Evolutionary conservation across 2,329 filamentous ascomycete species (phyloP).

Genomic region (Colletotrichum sublineola): DNA sequence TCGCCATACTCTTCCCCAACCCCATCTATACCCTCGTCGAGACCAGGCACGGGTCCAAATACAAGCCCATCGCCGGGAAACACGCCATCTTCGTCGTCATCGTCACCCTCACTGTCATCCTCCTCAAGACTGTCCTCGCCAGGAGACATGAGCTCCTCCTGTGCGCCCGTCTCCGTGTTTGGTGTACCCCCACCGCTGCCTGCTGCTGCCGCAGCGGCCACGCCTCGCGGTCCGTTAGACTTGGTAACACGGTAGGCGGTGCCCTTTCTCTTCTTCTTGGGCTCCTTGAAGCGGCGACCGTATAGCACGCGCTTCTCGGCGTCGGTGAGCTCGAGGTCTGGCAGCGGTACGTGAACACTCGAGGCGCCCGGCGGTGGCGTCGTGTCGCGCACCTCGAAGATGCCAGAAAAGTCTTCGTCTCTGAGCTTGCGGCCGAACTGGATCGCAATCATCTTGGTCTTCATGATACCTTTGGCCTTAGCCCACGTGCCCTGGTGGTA

Average conservation of each 20-base stretch:
- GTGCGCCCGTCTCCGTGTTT: constrained; percentile 10
- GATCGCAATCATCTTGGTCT: constrained; percentile 82
- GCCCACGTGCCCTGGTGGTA: constrained; percentile 84
- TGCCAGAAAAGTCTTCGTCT: constrained; percentile 60
- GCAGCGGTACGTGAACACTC: constrained; percentile 54
- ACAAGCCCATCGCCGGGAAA: constrained; percentile 40
- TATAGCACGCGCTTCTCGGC: constrained; percentile 53
- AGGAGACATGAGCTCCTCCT: constrained; percentile 32
- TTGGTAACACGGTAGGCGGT: constrained; percentile 44
- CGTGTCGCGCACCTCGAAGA: constrained; percentile 54
- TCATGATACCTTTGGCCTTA: constrained; percentile 89
- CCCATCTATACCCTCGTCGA: constrained; percentile 18
- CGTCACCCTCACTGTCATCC: constrained; percentile 51
- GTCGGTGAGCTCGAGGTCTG: constrained; percentile 55
- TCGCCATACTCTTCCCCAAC: constrained; percentile 41
- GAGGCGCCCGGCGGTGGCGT: constrained; percentile 48
- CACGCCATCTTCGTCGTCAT: constrained; percentile 45
- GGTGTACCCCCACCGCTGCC: constrained; percentile 6
- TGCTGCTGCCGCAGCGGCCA: constrained; percentile 27
- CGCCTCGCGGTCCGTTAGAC: constrained; percentile 34
- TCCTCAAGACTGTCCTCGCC: constrained; percentile 47
- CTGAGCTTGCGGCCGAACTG: constrained; percentile 67
- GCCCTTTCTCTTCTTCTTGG: constrained; percentile 45
- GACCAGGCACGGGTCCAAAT: constrained; percentile 21
- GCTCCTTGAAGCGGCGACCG: constrained; percentile 50